phyloP scores from a whole-genome alignment of 768 basidiomycete genomes.

The Floccularia luteovirens region DNA sequence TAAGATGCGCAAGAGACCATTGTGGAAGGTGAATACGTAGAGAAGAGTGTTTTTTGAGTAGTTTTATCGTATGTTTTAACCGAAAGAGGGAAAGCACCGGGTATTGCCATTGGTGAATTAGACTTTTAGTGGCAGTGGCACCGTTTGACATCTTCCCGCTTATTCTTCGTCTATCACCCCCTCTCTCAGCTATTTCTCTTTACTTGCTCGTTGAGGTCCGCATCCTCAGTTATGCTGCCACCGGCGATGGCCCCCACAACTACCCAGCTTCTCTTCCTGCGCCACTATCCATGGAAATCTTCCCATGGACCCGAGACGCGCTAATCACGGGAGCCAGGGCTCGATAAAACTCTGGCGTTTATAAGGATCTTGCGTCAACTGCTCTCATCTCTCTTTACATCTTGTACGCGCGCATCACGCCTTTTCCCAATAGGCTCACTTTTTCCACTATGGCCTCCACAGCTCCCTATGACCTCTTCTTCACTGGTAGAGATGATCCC shows the following conservation, averaged over 20 bases:
- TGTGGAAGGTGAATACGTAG: slow-evolving; percentile 79
- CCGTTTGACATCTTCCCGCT: slow-evolving; percentile 26
- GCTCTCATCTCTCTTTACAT: too few species aligned
- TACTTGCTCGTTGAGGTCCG: slow-evolving; percentile 3
- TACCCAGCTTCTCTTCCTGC: slow-evolving; percentile 29
- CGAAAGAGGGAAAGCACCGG: slow-evolving; percentile 23
- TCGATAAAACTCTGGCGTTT: slow-evolving; percentile 33
- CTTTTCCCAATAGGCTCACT: too few species aligned
- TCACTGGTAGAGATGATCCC: slow-evolving; percentile 65
- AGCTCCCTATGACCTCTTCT: slow-evolving; percentile 54
- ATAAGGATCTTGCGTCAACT: slow-evolving; percentile 29
- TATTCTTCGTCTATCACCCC: slow-evolving; percentile 6
- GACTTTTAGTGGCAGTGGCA: slow-evolving; percentile 31
- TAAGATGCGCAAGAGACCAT: slow-evolving; percentile 76
- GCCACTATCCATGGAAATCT: slow-evolving; percentile 44
- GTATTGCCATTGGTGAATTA: slow-evolving; percentile 28
- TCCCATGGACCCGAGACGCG: slow-evolving; percentile 42
- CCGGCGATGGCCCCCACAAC: background rate
- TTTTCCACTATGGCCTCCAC: slow-evolving; percentile 29
- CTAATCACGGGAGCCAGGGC: slow-evolving; percentile 42
- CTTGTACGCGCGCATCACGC: too few species aligned
- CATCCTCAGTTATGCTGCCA: too few species aligned
- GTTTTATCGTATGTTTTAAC: slow-evolving; percentile 5
- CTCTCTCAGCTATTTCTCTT: too few species aligned
- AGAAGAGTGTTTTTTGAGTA: slow-evolving; percentile 13